Evolutionary conservation across 2,329 filamentous ascomycete genomes (phyloP), one percentile per base, ranked within the genome.

Genomic region (Epichloe elymi): DNA sequence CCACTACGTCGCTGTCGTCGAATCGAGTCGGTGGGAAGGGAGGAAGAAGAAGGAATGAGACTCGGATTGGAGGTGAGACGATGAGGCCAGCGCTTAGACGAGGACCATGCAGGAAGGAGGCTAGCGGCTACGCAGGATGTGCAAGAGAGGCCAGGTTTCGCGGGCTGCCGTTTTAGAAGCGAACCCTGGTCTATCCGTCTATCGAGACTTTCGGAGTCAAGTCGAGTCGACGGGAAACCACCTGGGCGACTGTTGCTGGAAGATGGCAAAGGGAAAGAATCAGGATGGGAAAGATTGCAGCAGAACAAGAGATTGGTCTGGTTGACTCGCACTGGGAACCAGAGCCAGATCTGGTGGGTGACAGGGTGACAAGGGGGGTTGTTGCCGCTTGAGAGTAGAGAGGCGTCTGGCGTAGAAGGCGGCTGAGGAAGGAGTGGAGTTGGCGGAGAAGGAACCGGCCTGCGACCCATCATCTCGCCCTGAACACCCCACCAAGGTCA

Each of bases 1-100:
- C n/a, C 45, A 48, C 26, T 38, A 48, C 47, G 49, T 54, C 47
- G 47, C 52, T 49, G 53, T 55, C 46, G 50, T 53, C 49, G 54
- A 54, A 46, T 48, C 54, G 51, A 54, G 50, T 35, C 50, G 38
- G 46, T 38, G 43, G 53, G 44, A 60, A 57, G 53, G 52, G 53
- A 56, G 56, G 55, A 56, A 40, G 52, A 56, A 51, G 57, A 58
- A 55, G 59, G 58, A 59, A 59, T 57, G 56, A 52, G 53, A 57
- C 47, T 52, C 50, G 54, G 51, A 50, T 51, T 47, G 35, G 50
- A 56, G 43, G 56, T 57, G 54, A 59, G 54, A 60, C 58, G 57
- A 42, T 19, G 46, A 50, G 51, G 45, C 56, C 43, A 48, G 54
- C 56, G 56, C 51, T 52, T 53, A 55, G 51, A 55, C 40, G 49